These are phyloP conservation scores for Lablab purpureus DNA, from an alignment of 306 rosid species.

Conservation along the genomic window DNA sequence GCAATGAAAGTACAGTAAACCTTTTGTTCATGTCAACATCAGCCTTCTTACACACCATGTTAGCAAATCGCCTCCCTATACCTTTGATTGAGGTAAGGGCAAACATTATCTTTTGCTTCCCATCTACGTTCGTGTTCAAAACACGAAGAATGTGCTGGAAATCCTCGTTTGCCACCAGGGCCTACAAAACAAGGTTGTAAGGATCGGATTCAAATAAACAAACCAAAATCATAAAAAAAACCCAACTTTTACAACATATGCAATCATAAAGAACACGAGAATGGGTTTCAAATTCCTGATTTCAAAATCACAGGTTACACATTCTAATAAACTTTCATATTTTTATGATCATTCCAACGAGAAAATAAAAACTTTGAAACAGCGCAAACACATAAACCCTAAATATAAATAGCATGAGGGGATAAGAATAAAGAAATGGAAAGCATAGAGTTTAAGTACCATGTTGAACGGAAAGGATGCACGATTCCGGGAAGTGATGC, in stretches of 20 bases:
- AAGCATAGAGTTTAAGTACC: background rate
- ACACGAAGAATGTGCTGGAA: slow-evolving; percentile 63
- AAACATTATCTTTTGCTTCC: slow-evolving; percentile 58
- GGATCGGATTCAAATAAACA: background rate
- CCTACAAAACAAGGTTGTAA: slow-evolving; percentile 25
- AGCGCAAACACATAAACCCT: background rate
- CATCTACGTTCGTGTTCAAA: slow-evolving; percentile 58
- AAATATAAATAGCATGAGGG: background rate
- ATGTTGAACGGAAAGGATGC: slow-evolving; percentile 21
- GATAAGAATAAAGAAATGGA: background rate
- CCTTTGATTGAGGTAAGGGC: slow-evolving; percentile 62
- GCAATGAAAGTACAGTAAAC: background rate
- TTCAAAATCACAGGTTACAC: slow-evolving; percentile 11
- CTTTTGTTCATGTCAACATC: slow-evolving; percentile 64
- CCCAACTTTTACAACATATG: background rate
- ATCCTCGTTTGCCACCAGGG: slow-evolving; percentile 59
- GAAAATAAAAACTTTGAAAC: background rate
- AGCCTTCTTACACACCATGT: slow-evolving; percentile 56
- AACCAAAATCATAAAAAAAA: background rate
- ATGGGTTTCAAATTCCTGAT: background rate
- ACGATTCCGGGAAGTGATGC: background rate
- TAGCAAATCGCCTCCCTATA: slow-evolving; percentile 57
- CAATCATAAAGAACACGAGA: background rate
- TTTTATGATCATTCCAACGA: slow-evolving; percentile 16
- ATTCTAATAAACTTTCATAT: background rate